Percentiles rank a stretch among this genome's conserved stretches.
These are phyloP conservation scores for Xylariaceae sp. DNA, from an alignment of 2,329 filamentous ascomycete genomes.

Conservation along the genomic window DNA sequence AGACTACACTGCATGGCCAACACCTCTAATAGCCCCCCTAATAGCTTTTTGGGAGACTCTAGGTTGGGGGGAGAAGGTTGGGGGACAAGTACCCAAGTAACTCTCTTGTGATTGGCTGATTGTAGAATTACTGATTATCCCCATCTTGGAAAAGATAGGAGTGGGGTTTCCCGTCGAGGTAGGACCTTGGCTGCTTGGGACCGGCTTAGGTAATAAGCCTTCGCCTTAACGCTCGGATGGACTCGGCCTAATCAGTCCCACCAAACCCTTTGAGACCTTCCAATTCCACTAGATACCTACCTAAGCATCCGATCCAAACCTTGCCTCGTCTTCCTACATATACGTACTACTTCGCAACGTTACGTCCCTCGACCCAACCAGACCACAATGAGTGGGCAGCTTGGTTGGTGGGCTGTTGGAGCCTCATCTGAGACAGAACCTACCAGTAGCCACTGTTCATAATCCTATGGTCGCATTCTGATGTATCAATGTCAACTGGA, in stretches of 20 bases:
- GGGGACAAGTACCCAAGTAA: too few relatives aligned
- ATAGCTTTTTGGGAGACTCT: too few relatives aligned
- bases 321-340: background rate
- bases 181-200: too few relatives aligned
- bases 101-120: conserved; percentile 12
- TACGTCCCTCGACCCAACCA: conserved; percentile 34
- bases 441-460: conserved; percentile 13
- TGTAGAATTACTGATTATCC: background rate
- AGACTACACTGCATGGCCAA: too few relatives aligned
- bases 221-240: conserved; percentile 8
- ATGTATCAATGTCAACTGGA: conserved; percentile 5
- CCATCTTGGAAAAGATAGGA: background rate
- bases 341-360: conserved; percentile 39
- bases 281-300: conserved; percentile 13
- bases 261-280: conserved; percentile 21
- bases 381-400: background rate
- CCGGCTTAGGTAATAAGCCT: conserved; percentile 11
- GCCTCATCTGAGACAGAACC: conserved; percentile 32
- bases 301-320: conserved; percentile 13
- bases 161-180: too few relatives aligned
- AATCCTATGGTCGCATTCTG: conserved; percentile 28
- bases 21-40: too few relatives aligned
- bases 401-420: conserved; percentile 28
- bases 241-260: conserved; percentile 24
- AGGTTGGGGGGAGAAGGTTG: too few relatives aligned